A percentile compares a stretch with the other conserved stretches of the same genome.
Conservation (phyloP, 345 rosid species). For the Syzygium aqueum region DNA sequence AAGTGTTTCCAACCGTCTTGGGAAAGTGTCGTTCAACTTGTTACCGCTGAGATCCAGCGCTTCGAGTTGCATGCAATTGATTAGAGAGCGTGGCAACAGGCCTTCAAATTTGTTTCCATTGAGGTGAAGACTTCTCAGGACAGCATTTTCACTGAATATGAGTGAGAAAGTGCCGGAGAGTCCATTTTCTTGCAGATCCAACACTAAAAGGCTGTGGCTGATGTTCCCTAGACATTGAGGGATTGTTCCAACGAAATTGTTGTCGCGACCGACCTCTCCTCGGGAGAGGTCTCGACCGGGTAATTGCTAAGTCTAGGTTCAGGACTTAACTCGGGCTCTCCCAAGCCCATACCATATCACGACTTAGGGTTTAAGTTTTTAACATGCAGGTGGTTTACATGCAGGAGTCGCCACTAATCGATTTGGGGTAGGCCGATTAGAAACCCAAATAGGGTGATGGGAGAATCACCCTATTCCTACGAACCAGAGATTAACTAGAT, state of each 20-base stretch:
- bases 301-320: not conserved
- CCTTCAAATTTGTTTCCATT: conserved; percentile 14
- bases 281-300: no score
- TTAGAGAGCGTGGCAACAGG: conserved; percentile 6
- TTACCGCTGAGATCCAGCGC: conserved; percentile 10
- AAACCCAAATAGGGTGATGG: no score
- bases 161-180: conserved; percentile 8
- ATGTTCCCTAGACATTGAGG: conserved; percentile 10
- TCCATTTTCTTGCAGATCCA: conserved; percentile 7
- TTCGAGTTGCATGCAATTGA: conserved; percentile 2
- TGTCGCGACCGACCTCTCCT: no score
- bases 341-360: no score
- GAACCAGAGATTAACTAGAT: no score
- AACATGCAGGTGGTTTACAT: no score
- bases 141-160: not conserved
- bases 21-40: conserved; percentile 2
- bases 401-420: no score
- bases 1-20: conserved; percentile 9
- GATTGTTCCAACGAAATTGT: conserved; percentile 5
- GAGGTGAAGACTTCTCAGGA: not conserved
- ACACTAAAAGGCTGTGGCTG: not conserved
- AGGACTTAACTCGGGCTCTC: no score
- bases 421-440: no score
- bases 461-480: no score
- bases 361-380: no score